Conservation (phyloP, 139 green algal species). For the Spirogloea muscicola region DNA sequence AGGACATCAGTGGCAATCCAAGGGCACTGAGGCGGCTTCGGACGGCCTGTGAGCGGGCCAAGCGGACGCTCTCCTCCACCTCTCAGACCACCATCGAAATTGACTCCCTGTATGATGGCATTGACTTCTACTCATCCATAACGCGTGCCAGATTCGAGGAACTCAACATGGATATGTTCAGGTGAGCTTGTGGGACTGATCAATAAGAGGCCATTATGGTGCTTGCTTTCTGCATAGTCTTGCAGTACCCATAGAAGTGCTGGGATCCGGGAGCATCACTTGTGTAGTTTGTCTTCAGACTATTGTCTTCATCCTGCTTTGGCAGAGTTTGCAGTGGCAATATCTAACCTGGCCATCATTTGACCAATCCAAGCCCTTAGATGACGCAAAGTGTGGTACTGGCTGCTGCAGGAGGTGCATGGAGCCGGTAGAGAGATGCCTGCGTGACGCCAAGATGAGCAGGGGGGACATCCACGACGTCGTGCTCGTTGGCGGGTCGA, state of each 20-base stretch:
- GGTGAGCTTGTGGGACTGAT: too few species aligned
- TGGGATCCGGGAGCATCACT: too few species aligned
- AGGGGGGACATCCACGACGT: slow-evolving; percentile 83
- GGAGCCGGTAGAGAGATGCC: slow-evolving; percentile 90
- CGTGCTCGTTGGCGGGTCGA: slow-evolving; percentile 91
- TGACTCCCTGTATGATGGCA: slow-evolving; percentile 89
- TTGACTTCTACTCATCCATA: slow-evolving; percentile 95
- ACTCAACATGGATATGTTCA: slow-evolving; percentile 96
- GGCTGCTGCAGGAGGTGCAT: too few species aligned
- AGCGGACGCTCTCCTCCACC: slow-evolving; percentile 77
- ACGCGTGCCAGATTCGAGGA: slow-evolving; percentile 95
- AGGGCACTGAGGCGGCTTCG: slow-evolving; percentile 71
- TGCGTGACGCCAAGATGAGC: slow-evolving; percentile 85
- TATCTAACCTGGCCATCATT: too few species aligned
- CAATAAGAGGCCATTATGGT: too few species aligned
- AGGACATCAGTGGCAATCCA: slow-evolving; percentile 84
- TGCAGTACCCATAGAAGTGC: too few species aligned
- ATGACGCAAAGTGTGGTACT: too few species aligned
- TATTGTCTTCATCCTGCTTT: not conserved
- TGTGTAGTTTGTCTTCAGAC: too few species aligned
- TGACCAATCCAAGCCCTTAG: too few species aligned
- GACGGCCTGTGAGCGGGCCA: slow-evolving; percentile 86
- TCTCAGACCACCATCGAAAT: slow-evolving; percentile 92
- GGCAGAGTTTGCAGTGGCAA: not conserved
- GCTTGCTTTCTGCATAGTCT: too few species aligned